Evolutionary conservation across 306 rosid genomes (phyloP).

Genomic region (Purshia tridentata): DNA sequence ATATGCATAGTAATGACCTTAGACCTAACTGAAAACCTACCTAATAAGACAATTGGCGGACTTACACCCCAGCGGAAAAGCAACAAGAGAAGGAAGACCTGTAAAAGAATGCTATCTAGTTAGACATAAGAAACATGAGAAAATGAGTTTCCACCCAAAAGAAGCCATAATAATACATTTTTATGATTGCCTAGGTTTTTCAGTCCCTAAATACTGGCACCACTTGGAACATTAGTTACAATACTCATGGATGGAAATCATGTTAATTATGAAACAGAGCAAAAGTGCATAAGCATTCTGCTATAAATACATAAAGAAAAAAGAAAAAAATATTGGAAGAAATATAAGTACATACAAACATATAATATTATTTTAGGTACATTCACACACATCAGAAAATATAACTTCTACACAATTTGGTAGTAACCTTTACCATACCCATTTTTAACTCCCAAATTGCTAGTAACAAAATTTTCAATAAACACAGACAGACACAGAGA

Average conservation of each 20-base stretch:
- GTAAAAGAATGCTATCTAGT: slow-evolving; percentile 22
- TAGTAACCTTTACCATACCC: no score
- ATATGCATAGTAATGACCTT: neutral
- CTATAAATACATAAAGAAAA: no score
- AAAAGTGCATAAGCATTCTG: neutral
- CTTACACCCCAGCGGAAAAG: slow-evolving; percentile 64
- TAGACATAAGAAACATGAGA: slow-evolving; percentile 12
- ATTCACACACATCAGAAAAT: no score
- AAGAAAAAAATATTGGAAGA: no score
- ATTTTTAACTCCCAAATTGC: no score
- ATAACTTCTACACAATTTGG: no score
- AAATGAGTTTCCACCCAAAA: neutral
- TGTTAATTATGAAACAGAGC: neutral
- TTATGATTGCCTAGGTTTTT: neutral
- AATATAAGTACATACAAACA: no score
- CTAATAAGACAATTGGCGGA: slow-evolving; percentile 59
- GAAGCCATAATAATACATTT: neutral
- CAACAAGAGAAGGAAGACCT: slow-evolving; percentile 81
- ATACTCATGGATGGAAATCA: neutral
- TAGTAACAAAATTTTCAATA: no score
- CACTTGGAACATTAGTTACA: neutral
- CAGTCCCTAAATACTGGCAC: slow-evolving; percentile 1
- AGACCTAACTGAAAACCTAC: slow-evolving; percentile 44
- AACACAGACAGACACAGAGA: no score
- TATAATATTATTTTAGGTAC: no score